These are phyloP conservation scores for Graphiopsis chlorocephala DNA, from an alignment of 2,329 filamentous ascomycete genomes.

Conservation along the genomic window DNA sequence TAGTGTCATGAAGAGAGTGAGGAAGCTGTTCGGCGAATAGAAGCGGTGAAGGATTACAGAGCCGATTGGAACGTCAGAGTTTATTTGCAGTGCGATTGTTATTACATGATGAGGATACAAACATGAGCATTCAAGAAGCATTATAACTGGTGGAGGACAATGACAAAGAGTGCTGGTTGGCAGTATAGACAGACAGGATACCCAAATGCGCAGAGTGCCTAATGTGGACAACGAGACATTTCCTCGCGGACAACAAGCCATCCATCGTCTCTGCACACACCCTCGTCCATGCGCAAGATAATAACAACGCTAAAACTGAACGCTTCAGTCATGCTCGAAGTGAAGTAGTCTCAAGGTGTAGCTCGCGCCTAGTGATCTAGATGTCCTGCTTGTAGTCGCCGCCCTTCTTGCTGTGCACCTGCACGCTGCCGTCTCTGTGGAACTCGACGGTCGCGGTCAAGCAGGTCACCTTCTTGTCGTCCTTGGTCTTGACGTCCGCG, in stretches of 20 bases:
- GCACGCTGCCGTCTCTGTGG: constrained; percentile 36
- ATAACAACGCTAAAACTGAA: constrained; percentile 15
- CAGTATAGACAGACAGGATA: constrained; percentile 21
- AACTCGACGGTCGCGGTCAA: constrained; percentile 73
- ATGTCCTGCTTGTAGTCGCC: constrained; percentile 11
- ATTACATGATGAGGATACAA: neutral
- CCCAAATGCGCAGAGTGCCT: constrained; percentile 11
- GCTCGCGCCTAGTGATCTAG: neutral
- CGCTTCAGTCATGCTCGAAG: constrained; percentile 25
- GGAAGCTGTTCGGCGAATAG: constrained; percentile 68
- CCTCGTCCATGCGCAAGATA: constrained; percentile 12
- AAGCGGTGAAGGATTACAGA: neutral
- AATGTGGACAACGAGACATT: constrained; percentile 12
- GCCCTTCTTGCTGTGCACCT: constrained; percentile 6
- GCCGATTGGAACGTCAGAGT: neutral
- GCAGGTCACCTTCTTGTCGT: constrained; percentile 81
- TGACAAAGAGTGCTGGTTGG: neutral
- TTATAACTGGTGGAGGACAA: neutral
- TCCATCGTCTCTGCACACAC: constrained; percentile 4
- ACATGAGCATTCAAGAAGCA: neutral
- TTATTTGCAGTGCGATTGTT: neutral
- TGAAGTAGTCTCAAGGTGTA: neutral
- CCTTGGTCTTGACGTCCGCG: constrained; percentile 76
- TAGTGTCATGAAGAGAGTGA: constrained; percentile 87
- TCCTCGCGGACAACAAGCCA: constrained; percentile 6